Evolutionary conservation across 2,329 filamentous ascomycete genomes (phyloP).

Genomic region (Botrytis porri): DNA sequence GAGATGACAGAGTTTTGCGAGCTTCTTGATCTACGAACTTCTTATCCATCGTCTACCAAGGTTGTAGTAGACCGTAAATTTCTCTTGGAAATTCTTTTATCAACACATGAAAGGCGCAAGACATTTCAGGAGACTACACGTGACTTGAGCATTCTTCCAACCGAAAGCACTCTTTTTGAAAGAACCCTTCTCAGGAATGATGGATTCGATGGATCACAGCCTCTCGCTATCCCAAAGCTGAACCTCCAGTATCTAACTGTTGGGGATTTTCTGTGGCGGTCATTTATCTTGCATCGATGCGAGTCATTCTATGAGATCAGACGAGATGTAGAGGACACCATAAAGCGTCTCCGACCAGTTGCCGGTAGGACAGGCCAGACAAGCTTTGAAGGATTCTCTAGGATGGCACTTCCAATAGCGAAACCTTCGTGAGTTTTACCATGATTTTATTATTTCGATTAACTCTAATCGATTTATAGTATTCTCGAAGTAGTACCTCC

Average conservation of each 20-base stretch:
- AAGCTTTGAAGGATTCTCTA: constrained; percentile 79
- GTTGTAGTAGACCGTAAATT: constrained; percentile 62
- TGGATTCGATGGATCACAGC: constrained; percentile 79
- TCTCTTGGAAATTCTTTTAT: constrained; percentile 69
- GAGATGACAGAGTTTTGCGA: constrained; percentile 69
- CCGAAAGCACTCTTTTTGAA: constrained; percentile 78
- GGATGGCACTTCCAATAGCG: constrained; percentile 84
- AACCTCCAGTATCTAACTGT: constrained; percentile 95
- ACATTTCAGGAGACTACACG: constrained; percentile 79
- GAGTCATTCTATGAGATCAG: constrained; percentile 93
- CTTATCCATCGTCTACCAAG: constrained; percentile 71
- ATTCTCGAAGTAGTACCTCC: constrained; percentile 84
- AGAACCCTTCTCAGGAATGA: constrained; percentile 75
- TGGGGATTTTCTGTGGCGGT: constrained; percentile 95
- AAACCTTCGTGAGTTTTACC: constrained; percentile 60
- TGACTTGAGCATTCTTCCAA: constrained; percentile 75
- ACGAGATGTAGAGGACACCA: constrained; percentile 79
- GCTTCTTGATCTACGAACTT: constrained; percentile 72
- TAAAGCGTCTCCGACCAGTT: constrained; percentile 76
- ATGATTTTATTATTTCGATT: neutral
- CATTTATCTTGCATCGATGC: constrained; percentile 81
- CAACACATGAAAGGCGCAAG: constrained; percentile 70
- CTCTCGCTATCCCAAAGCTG: constrained; percentile 87
- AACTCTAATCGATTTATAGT: constrained; percentile 36
- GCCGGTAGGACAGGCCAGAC: constrained; percentile 61